Evolutionary conservation across 2,329 filamentous ascomycete genomes (phyloP), one percentile per base, ranked within the genome.

Genomic region (Cladophialophora exuberans): DNA sequence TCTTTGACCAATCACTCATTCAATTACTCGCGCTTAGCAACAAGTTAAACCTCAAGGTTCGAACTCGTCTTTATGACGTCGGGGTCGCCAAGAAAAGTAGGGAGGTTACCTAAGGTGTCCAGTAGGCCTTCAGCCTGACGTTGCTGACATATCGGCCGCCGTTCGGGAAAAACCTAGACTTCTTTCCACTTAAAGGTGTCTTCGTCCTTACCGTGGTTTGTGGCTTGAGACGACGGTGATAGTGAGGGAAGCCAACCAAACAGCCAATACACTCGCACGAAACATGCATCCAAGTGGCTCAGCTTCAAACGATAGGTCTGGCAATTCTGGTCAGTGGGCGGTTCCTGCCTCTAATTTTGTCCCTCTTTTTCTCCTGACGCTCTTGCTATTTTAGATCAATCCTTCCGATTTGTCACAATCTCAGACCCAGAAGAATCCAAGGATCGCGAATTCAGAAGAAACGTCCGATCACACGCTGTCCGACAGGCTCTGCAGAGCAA

Each of bases 131-230:
- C n/a, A n/a, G n/a, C n/a, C n/a, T n/a, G n/a, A n/a, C n/a, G 13
- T 11, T 13, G 35, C 35, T 38, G 35, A 38, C 35, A 38, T 25
- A 18, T 45, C 11, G n/a, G 17, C 18, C 15, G 20, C 42, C 11
- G 7, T 6, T 26, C 30, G 15, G 42, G 42, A 45, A 45, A 45
- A 23, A 45, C 6, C 42, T 45, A 17, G 25, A 45, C 42, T 45
- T 45, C 42, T 45, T 45, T 45, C 42, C 42, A 45, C 17, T 45
- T 45, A 17, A 45, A 31, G 43, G 20, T 1, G 11, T 30, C 11
- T 46, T 4, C 17, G n/a, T 46, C 2, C 43, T 46, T 31, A 26
- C 23, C 43, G 43, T 30, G 25, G 2, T 18, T 26, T n/a, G 13
- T 18, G 3, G 11, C 18, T 46, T 33, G 13, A 46, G 43, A 6